phyloP scores from a whole-genome alignment of 2,329 filamentous ascomycete genomes.

The Fusarium sororula region DNA sequence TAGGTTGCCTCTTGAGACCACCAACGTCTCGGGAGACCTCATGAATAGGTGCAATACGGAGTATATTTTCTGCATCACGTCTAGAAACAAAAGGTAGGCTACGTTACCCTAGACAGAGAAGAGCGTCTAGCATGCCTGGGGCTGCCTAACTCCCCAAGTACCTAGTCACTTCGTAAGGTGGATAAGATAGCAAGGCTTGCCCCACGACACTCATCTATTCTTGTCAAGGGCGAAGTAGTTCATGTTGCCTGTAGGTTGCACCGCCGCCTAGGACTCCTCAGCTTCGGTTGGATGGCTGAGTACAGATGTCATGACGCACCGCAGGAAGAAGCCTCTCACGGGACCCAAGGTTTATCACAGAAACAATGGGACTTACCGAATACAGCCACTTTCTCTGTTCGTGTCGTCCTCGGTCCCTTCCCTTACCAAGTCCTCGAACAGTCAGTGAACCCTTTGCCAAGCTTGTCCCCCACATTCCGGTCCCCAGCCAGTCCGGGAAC shows the following conservation, averaged over 20 bases:
- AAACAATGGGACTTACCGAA: not conserved
- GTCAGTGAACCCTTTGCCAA: constrained; percentile 2
- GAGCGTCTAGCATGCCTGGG: not conserved
- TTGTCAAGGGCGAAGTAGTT: constrained; percentile 5
- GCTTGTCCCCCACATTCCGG: constrained; percentile 17
- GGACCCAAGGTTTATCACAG: not conserved
- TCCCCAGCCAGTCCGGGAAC: constrained; percentile 6
- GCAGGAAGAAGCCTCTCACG: not conserved
- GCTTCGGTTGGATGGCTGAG: constrained; percentile 20
- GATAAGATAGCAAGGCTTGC: not conserved
- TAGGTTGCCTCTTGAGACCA: not conserved
- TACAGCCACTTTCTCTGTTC: not conserved
- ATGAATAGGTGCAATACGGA: too few species aligned
- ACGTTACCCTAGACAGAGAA: not conserved
- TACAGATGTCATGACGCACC: constrained; percentile 10
- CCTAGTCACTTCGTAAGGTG: not conserved
- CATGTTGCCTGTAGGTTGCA: constrained; percentile 7
- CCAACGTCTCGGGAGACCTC: not conserved
- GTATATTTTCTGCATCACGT: not conserved
- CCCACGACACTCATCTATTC: not conserved
- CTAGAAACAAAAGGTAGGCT: not conserved
- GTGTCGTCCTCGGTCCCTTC: not conserved
- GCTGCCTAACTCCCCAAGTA: not conserved
- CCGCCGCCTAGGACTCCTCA: constrained; percentile 13
- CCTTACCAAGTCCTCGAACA: not conserved